These are phyloP conservation scores for Fagus sylvatica DNA, from an alignment of 306 rosid genomes.

Conservation along the genomic window DNA sequence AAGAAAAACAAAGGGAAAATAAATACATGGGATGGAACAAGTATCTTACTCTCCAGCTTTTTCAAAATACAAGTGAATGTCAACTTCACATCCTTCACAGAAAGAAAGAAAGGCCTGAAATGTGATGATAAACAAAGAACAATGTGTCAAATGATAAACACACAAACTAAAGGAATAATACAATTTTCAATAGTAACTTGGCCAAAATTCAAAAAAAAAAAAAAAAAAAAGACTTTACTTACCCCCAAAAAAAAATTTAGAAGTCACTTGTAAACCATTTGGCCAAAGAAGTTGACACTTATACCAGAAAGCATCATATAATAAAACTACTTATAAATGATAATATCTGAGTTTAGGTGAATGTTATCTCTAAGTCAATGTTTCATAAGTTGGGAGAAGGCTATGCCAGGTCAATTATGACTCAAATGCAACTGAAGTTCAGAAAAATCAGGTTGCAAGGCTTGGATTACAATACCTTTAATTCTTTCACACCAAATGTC, in stretches of 20 bases:
- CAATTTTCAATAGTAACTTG: neutral
- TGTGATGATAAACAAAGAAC: conserved; percentile 18
- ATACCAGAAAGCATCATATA: neutral
- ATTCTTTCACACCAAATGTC: conserved; percentile 89
- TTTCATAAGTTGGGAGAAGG: neutral
- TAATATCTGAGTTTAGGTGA: conserved; percentile 11
- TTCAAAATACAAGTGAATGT: conserved; percentile 79
- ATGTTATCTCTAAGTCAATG: conserved; percentile 10
- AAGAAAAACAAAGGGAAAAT: neutral
- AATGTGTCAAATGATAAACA: neutral
- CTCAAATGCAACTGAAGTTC: neutral
- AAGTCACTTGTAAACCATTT: neutral
- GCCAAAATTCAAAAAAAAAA: no score
- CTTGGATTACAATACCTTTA: conserved; percentile 63
- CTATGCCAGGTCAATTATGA: neutral
- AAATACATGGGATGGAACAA: neutral
- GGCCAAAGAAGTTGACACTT: neutral
- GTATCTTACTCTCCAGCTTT: conserved; percentile 90
- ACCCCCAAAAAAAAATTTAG: no score
- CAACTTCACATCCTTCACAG: conserved; percentile 93
- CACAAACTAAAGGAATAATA: neutral
- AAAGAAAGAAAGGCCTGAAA: conserved; percentile 94
- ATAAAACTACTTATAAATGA: conserved; percentile 7
- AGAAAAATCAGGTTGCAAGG: conserved; percentile 3
- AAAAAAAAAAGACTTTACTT: no score